Evolutionary conservation across 2,329 filamentous ascomycete genomes (phyloP), one percentile per base, ranked within the genome.

Genomic region (Dryadomyces quercivorus): DNA sequence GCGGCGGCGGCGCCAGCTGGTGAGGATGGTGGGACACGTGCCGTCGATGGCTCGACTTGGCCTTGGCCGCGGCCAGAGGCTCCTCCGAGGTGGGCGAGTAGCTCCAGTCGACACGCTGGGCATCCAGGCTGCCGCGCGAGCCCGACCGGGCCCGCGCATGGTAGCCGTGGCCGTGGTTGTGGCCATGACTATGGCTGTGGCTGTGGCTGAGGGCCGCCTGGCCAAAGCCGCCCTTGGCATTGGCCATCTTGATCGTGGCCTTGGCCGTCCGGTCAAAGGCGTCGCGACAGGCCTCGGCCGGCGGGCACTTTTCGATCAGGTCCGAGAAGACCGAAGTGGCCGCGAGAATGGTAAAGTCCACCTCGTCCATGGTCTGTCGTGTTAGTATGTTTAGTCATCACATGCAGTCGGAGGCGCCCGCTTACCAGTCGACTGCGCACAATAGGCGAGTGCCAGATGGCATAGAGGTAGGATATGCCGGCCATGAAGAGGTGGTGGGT

Each of bases 401-500:
- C 13, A 34, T 15, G 16, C 8, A 31, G 26, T 8, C 8, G 26
- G 22, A 1, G 2, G 8, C 3, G 74, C 86, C 72, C 3, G 74
- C 86, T 72, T 79, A 92, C 88, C 68, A 97, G 73, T 55, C 88
- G 83, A 66, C 86, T 90, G 62, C 92, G 81, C 51, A 97, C 92
- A 53, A 88, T 79, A 6, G 88, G 83, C 12, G 92, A 96, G 69
- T 97, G 92, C 92, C 92, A 97, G 56, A 97, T 93, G 20, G 93
- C 91, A 68, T 96, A 97, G 2, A 97, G 76, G 67, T 96, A 97
- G 22, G 92, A 95, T 56, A 97, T 85, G 70, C 91, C 92, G 31
- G 92, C 92, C 87, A 95, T 96, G 71, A 97, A 97, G 7, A 97
- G 76, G 69, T 97, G 91, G 66, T 97, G 92, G 0, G 93, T 96